phyloP scores from a whole-genome alignment of 148 eudicot species.

The Persicaria maculosa region DNA sequence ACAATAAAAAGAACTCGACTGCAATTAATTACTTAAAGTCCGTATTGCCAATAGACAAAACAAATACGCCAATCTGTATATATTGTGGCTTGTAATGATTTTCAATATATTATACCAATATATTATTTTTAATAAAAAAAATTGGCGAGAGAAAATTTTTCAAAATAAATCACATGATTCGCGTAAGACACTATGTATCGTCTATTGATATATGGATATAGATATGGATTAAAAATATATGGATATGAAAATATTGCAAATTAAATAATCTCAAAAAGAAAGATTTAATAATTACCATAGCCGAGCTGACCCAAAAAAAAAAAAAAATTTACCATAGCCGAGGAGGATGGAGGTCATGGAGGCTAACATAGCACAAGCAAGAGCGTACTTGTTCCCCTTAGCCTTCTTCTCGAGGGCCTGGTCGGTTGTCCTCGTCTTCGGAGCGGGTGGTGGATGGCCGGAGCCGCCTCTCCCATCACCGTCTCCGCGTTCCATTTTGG shows the following conservation, averaged over 20 bases:
- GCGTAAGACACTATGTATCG: too few relatives aligned
- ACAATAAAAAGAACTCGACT: too few relatives aligned
- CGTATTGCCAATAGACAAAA: too few relatives aligned
- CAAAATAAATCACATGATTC: too few relatives aligned
- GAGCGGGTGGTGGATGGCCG: not conserved
- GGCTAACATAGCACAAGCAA: conserved; percentile 50
- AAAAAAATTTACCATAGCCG: conserved; percentile 35
- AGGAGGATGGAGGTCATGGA: conserved; percentile 52
- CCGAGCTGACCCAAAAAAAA: not conserved
- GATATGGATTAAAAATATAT: too few relatives aligned
- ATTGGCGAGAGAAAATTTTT: too few relatives aligned
- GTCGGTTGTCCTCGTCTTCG: not conserved
- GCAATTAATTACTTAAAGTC: too few relatives aligned
- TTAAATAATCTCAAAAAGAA: not conserved
- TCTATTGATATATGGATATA: too few relatives aligned
- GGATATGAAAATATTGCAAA: not conserved
- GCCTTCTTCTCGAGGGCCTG: conserved; percentile 18
- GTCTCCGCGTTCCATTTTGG: not conserved
- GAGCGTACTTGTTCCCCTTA: conserved; percentile 44
- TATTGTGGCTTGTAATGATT: too few relatives aligned
- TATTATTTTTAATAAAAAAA: too few relatives aligned
- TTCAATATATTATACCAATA: too few relatives aligned
- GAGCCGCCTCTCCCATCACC: not conserved
- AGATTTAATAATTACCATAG: not conserved
- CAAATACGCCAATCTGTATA: too few relatives aligned